Evolutionary conservation across 2,329 filamentous ascomycete genomes (phyloP), one percentile per base, ranked within the genome.

Genomic region (Alternaria sp.): DNA sequence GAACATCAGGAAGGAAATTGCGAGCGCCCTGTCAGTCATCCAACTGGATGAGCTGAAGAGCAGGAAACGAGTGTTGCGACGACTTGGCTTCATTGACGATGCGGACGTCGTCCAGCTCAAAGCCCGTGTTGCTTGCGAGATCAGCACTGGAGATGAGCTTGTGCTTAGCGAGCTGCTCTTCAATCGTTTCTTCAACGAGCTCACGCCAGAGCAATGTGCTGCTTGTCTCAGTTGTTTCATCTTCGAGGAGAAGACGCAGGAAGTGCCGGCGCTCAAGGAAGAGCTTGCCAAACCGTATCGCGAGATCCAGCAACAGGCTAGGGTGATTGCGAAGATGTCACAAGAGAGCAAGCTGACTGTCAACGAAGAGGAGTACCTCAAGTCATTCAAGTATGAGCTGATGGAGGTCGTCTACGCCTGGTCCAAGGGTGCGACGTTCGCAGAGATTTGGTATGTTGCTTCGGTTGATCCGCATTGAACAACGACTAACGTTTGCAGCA

Each of bases 11-110:
- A 96, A 93, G 81, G 87, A 92, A 60, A 97, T 99, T 63, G 84
- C 87, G 22, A 90, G 91, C 66, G 94, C 93, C 0, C 88, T 96
- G 76, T 93, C 91, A 61, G 91, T 98, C 59, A 90, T 95, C 59
- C 94, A 99, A 78, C 86, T 98, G 64, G 95, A 99, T 71, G 95
- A 99, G 80, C 86, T 99, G 62, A 98, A 98, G 83, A 93, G 92
- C 65, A 90, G 95, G 63, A 99, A 97, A 83, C 91, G 95, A 68
- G 95, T 99, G 5, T 86, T 99, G 30, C 92, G 96, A 47, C 92
- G 95, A 54, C 87, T 99, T 11, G 93, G 92, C 5, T 99, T 99
- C 81, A 96, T 97, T 80, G 96, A 97, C 76, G 95, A 98, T 61
- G 87, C 89, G 53, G 95, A 98, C 77, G 94, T 99, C 1, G 94